Percentiles rank a stretch among this genome's conserved stretches.
These are phyloP conservation scores for Prunus mira DNA, from an alignment of 306 rosid genomes.

Conservation along the genomic window DNA sequence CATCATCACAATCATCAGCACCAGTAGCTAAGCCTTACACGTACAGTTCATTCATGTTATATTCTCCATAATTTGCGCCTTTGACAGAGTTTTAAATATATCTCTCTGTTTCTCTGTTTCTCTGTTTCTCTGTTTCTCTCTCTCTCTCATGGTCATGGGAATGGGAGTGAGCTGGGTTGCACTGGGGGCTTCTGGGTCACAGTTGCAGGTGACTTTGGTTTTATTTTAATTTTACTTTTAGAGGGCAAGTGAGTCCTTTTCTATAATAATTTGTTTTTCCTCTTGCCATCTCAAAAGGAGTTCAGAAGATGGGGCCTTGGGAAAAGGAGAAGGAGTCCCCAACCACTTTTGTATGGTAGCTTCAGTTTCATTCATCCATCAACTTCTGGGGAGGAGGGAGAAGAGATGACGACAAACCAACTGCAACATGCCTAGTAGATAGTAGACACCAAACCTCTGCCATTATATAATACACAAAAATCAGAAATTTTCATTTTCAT, in stretches of 20 bases:
- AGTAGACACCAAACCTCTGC: not conserved
- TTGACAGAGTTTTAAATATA: slow-evolving; percentile 27
- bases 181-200: slow-evolving; percentile 38
- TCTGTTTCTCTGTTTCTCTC: not conserved
- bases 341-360: slow-evolving; percentile 27
- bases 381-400: too few relatives aligned
- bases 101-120: not conserved
- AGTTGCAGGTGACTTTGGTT: slow-evolving; percentile 26
- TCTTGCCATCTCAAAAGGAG: slow-evolving; percentile 21
- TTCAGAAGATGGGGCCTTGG: slow-evolving; percentile 30
- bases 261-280: not conserved
- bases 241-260: slow-evolving; percentile 7
- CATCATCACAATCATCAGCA: slow-evolving; percentile 34
- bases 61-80: slow-evolving; percentile 62
- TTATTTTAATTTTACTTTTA: slow-evolving; percentile 5
- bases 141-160: slow-evolving; percentile 22
- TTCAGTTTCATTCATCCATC: not conserved
- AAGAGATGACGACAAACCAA: too few relatives aligned
- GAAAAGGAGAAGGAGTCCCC: slow-evolving; percentile 23
- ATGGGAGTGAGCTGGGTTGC: slow-evolving; percentile 48
- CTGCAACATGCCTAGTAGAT: not conserved
- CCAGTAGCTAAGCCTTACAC: slow-evolving; percentile 26
- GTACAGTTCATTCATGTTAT: slow-evolving; percentile 30
- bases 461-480: not conserved
- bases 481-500: not conserved